These are phyloP conservation scores for Heterobasidion occidentale DNA, from an alignment of 1,284 basidiomycete genomes.

Conservation along the genomic window DNA sequence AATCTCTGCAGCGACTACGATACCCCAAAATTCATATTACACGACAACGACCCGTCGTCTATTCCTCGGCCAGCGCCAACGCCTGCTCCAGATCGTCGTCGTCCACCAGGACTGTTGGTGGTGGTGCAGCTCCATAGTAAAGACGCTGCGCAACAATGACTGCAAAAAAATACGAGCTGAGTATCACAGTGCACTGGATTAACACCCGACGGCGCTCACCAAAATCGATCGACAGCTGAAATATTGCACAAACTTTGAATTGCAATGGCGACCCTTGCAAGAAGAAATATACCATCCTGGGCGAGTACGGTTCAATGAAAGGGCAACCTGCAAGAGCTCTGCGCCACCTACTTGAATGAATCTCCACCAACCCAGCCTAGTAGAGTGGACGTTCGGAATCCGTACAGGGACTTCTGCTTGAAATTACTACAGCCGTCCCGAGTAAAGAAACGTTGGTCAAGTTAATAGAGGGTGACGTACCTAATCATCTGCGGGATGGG, in stretches of 20 bases:
- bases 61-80: slow-evolving; percentile 52
- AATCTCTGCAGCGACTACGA: neutral
- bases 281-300: slow-evolving; percentile 76
- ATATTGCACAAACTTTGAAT: slow-evolving; percentile 74
- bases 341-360: slow-evolving; percentile 59
- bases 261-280: slow-evolving; percentile 60
- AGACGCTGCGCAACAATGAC: slow-evolving; percentile 68
- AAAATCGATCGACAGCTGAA: slow-evolving; percentile 71
- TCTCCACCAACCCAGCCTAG: slow-evolving; percentile 80
- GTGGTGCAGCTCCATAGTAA: slow-evolving; percentile 58
- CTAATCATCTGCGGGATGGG: slow-evolving; percentile 75
- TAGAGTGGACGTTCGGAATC: slow-evolving; percentile 76
- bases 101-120: slow-evolving; percentile 39
- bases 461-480: slow-evolving; percentile 26
- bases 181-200: slow-evolving; percentile 1
- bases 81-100: slow-evolving; percentile 71
- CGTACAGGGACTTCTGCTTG: slow-evolving; percentile 71
- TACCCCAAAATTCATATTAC: neutral
- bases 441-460: slow-evolving; percentile 3
- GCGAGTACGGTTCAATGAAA: neutral
- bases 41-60: neutral
- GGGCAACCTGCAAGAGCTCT: neutral
- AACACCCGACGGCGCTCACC: slow-evolving; percentile 34
- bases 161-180: slow-evolving; percentile 18
- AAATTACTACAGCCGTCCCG: slow-evolving; percentile 45